phyloP scores from a whole-genome alignment of 306 rosid species.

The Argentina anserina region DNA sequence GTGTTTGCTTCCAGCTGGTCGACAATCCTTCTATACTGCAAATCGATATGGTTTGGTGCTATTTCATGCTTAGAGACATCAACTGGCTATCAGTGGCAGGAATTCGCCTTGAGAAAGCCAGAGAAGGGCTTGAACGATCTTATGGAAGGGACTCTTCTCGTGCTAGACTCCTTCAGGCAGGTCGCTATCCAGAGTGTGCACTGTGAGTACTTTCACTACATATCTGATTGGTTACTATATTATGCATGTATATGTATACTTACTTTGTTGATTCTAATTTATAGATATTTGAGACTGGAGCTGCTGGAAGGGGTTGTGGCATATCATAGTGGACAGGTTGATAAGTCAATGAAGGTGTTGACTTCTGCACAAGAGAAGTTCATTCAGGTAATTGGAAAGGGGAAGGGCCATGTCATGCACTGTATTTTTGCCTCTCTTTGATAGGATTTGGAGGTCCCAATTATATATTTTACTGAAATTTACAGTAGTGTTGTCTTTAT shows the following conservation, averaged over 20 bases:
- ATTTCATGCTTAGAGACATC: slow-evolving; percentile 88
- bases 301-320: slow-evolving; percentile 94
- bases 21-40: slow-evolving; percentile 92
- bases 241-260: neutral
- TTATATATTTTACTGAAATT: neutral
- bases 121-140: slow-evolving; percentile 69
- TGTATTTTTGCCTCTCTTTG: neutral
- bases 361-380: slow-evolving; percentile 61
- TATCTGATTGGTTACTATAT: neutral
- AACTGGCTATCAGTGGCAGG: slow-evolving; percentile 83
- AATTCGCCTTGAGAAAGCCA: slow-evolving; percentile 70
- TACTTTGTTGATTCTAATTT: slow-evolving; percentile 12
- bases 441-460: neutral
- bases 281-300: slow-evolving; percentile 81
- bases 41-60: slow-evolving; percentile 99
- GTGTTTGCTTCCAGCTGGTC: slow-evolving; percentile 51
- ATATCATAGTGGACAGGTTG: slow-evolving; percentile 69
- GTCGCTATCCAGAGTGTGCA: slow-evolving; percentile 83
- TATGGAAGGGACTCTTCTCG: slow-evolving; percentile 82
- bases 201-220: slow-evolving; percentile 47
- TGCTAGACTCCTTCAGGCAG: slow-evolving; percentile 70
- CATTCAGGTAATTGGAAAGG: slow-evolving; percentile 37
- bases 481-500: neutral
- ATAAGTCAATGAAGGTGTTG: slow-evolving; percentile 55
- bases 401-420: slow-evolving; percentile 7